Evolutionary conservation across 179 eudicot genomes (phyloP).

Genomic region (Heliamphora pulchella): DNA sequence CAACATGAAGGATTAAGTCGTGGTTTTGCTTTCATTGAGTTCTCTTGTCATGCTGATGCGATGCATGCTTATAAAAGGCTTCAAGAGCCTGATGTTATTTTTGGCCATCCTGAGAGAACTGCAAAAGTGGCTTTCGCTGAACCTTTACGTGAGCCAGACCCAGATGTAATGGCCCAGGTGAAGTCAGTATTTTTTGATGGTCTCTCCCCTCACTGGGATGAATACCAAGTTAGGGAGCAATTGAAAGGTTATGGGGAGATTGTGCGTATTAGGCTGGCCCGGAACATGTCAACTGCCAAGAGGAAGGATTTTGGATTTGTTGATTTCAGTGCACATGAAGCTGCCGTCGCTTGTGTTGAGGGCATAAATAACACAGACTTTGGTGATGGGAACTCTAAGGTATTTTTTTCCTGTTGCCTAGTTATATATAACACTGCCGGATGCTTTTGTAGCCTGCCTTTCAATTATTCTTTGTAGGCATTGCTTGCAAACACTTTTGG

Average conservation of each 20-base stretch:
- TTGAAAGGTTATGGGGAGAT: constrained; percentile 67
- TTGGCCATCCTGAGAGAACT: constrained; percentile 82
- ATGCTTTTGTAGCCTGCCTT: too few species aligned
- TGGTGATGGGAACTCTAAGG: constrained; percentile 67
- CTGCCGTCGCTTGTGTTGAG: constrained; percentile 77
- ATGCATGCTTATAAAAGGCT: constrained; percentile 81
- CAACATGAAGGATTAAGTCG: constrained; percentile 78
- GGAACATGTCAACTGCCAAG: constrained; percentile 78
- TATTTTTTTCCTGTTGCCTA: constrained; percentile 17
- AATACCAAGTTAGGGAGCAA: constrained; percentile 63
- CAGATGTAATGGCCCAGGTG: constrained; percentile 81
- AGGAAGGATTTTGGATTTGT: constrained; percentile 93
- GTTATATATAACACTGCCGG: too few species aligned
- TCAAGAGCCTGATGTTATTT: constrained; percentile 71
- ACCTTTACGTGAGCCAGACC: constrained; percentile 84
- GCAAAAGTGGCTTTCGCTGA: constrained; percentile 92
- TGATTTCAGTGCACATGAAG: constrained; percentile 67
- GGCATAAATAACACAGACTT: constrained; percentile 54
- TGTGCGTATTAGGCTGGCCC: constrained; percentile 58
- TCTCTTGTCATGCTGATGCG: constrained; percentile 81
- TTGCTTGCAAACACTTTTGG: not conserved
- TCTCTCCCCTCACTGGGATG: constrained; percentile 74
- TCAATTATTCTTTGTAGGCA: not conserved
- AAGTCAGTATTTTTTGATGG: constrained; percentile 88
- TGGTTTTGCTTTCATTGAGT: constrained; percentile 83